Percentiles rank a stretch among this genome's conserved stretches.
These are phyloP conservation scores for Gymnopus androsaceus DNA, from an alignment of 1,284 basidiomycete genomes.

Conservation along the genomic window DNA sequence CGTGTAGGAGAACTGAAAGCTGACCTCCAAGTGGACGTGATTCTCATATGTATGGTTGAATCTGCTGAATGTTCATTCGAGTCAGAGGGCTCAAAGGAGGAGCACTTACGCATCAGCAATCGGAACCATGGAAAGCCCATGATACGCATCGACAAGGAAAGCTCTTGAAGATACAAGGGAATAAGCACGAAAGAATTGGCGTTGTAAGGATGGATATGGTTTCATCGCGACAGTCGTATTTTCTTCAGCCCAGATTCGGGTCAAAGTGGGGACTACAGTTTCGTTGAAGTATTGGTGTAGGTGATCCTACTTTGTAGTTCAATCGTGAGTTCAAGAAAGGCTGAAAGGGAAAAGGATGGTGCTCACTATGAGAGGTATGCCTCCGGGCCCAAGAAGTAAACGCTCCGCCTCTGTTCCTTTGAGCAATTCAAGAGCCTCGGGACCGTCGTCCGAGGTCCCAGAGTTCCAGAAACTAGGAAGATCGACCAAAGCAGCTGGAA, in stretches of 20 bases:
- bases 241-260: slow-evolving; percentile 28
- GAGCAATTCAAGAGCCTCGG: slow-evolving; percentile 45
- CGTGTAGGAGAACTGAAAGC: slow-evolving; percentile 24
- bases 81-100: slow-evolving; percentile 10
- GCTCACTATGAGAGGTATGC: slow-evolving; percentile 5
- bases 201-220: slow-evolving; percentile 37
- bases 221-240: too few species aligned
- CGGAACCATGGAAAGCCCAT: slow-evolving; percentile 85
- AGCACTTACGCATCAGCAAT: slow-evolving; percentile 78
- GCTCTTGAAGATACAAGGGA: slow-evolving; percentile 84
- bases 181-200: slow-evolving; percentile 72
- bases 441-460: slow-evolving; percentile 33
- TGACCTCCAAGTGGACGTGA: slow-evolving; percentile 77
- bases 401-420: slow-evolving; percentile 46
- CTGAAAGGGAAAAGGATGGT: neutral
- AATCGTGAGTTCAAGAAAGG: slow-evolving; percentile 14
- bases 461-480: slow-evolving; percentile 67
- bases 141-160: slow-evolving; percentile 86
- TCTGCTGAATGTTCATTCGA: slow-evolving; percentile 38
- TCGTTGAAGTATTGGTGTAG: slow-evolving; percentile 42
- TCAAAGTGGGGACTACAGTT: slow-evolving; percentile 40
- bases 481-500: slow-evolving; percentile 53
- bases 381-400: slow-evolving; percentile 20
- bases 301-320: slow-evolving; percentile 26
- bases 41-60: slow-evolving; percentile 83